Evolutionary conservation across 225 moss, liverwort and hornwort species (phyloP), one percentile per base, ranked within the genome.

Genomic region (Physcomitrellopsis africana): DNA sequence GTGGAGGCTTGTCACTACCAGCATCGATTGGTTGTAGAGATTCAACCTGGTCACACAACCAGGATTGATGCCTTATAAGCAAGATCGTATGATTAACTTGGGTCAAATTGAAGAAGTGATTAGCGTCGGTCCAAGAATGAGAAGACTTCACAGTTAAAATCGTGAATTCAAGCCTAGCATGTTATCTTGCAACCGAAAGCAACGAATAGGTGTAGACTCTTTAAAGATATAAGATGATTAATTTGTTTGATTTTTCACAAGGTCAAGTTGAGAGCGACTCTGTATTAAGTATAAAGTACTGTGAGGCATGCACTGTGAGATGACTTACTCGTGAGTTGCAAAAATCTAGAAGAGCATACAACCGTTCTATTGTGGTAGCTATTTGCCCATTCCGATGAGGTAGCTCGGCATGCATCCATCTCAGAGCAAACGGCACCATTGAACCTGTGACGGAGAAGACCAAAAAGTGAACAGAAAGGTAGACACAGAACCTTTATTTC

Each of bases 341-440:
- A 77, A 88, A 86, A 73, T 90, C 91, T 43, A 99, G 76, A 20
- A 99, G 95, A 44, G 89, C 89, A 80, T 99, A 99, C 17, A 99
- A 83, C 62, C 89, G 89, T 81, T 90, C 93, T 49, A 94, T 66
- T 26, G 95, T 90, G 10, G 72, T 82, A 11, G 85, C 78, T 23
- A 83, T 88, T 69, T 95, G 90, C 60, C 97, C 97, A 59, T 89
- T 87, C 67, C 95, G 89, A 86, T 95, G 93, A 14, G 97, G 95
- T 79, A 99, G 93, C 80, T 95, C 94, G 47, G 97, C 93, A 69
- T 91, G 92, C 84, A 95, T 89, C 95, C 93, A 95, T 67, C 95
- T 87, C 75, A 99, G 61, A 20, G 91, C 97, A 84, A 99, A 99
- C 17, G 97, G 97, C 49, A 95, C 92, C 92, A 99, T 99, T 20